Evolutionary conservation across 73 alveolate species (phyloP).

Genomic region (Stentor coeruleus): DNA sequence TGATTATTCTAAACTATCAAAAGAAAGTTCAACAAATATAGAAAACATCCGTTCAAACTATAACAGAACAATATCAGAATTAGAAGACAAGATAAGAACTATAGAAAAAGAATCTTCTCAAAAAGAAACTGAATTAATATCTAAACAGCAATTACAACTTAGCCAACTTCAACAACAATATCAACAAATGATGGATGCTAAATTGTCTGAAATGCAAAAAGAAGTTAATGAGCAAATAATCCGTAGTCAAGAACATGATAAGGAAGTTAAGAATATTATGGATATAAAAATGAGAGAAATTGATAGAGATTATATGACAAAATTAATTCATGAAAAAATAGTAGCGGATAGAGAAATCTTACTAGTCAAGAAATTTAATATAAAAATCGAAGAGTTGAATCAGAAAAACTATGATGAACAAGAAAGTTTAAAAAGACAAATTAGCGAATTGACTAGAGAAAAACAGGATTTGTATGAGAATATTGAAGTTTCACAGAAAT

Average conservation of each 20-base stretch:
- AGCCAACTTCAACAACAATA: neutral
- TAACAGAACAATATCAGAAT: neutral
- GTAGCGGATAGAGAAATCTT: neutral
- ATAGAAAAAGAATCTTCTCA: neutral
- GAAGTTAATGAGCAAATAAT: neutral
- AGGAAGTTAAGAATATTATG: neutral
- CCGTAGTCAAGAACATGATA: neutral
- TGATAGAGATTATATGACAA: slow-evolving; percentile 14
- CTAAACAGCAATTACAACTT: neutral
- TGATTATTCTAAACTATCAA: neutral
- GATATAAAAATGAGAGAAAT: neutral
- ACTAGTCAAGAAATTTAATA: neutral
- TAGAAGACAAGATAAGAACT: neutral
- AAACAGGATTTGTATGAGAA: neutral
- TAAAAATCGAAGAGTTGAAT: neutral
- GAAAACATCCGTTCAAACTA: too few species aligned
- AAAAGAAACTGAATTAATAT: neutral
- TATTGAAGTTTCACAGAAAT: too few species aligned
- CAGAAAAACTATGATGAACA: neutral
- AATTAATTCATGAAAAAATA: neutral
- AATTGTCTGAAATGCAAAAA: neutral
- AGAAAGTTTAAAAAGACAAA: neutral
- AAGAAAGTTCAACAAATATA: neutral
- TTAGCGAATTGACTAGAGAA: neutral
- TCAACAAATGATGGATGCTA: neutral